Evolutionary conservation across 139 green algal species (phyloP).

Genomic region (Tetraselmis striata): DNA sequence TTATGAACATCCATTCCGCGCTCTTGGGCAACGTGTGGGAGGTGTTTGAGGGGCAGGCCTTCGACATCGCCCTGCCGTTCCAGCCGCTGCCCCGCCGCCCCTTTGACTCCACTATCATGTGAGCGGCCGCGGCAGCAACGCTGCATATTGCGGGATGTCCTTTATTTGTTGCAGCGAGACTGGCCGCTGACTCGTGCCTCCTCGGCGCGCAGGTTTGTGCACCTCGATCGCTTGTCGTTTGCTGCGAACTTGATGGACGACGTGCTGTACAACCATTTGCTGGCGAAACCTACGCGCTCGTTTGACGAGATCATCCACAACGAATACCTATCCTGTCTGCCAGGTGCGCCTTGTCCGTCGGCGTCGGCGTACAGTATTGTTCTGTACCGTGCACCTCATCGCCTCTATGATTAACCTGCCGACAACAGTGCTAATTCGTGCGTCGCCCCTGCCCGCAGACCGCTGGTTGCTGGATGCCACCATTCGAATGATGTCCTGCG

Average conservation of each 20-base stretch:
- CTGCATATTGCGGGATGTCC: too few relatives aligned
- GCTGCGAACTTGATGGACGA: not conserved
- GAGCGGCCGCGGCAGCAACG: too few relatives aligned
- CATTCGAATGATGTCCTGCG: not conserved
- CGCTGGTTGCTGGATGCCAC: not conserved
- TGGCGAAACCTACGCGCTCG: not conserved
- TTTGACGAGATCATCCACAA: not conserved
- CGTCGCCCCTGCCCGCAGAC: not conserved
- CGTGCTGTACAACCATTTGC: not conserved
- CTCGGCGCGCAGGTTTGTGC: not conserved
- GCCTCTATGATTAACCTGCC: too few relatives aligned
- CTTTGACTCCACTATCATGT: not conserved
- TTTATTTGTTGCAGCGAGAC: too few relatives aligned
- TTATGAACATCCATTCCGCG: not conserved
- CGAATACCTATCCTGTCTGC: not conserved
- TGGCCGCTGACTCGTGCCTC: too few relatives aligned
- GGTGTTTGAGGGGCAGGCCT: not conserved
- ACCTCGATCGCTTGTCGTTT: not conserved
- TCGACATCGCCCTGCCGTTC: not conserved
- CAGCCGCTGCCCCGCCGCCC: not conserved
- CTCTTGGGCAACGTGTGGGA: not conserved
- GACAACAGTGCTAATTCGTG: too few relatives aligned
- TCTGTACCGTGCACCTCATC: too few relatives aligned
- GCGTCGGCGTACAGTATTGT: too few relatives aligned
- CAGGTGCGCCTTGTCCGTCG: too few relatives aligned